Evolutionary conservation across 139 green algal species (phyloP).

Genomic region (Tetradesmus obliquus): DNA sequence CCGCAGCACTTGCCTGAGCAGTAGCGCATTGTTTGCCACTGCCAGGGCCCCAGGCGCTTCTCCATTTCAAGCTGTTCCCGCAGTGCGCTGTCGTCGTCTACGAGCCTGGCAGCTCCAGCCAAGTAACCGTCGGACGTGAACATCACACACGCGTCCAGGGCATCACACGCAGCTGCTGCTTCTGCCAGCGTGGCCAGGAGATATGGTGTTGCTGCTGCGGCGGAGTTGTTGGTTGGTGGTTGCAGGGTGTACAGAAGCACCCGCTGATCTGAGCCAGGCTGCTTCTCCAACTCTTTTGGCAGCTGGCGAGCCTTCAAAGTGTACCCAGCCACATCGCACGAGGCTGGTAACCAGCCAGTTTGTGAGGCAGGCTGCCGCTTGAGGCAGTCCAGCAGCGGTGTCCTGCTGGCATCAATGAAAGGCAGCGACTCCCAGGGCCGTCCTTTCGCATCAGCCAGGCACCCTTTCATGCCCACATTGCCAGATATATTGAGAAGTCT

Average conservation of each 20-base stretch:
- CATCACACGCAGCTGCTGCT: not conserved
- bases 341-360: not conserved
- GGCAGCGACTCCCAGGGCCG: not conserved
- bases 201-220: not conserved
- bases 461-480: not conserved
- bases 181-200: not conserved
- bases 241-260: not conserved
- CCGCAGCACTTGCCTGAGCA: not conserved
- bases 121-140: not conserved
- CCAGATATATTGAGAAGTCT: not conserved
- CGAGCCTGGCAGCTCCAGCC: not conserved
- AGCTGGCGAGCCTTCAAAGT: not conserved
- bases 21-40: not conserved
- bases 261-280: not conserved
- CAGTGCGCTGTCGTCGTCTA: no score
- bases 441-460: not conserved
- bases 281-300: not conserved
- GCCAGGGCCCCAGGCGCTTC: not conserved
- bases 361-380: not conserved
- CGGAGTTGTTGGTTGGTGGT: not conserved
- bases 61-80: not conserved
- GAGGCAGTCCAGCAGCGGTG: not conserved
- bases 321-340: not conserved
- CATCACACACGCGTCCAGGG: not conserved
- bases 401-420: not conserved